These are phyloP conservation scores for Cutaneotrichosporon sp. DNA, from an alignment of 1,284 basidiomycete genomes.

Conservation along the genomic window DNA sequence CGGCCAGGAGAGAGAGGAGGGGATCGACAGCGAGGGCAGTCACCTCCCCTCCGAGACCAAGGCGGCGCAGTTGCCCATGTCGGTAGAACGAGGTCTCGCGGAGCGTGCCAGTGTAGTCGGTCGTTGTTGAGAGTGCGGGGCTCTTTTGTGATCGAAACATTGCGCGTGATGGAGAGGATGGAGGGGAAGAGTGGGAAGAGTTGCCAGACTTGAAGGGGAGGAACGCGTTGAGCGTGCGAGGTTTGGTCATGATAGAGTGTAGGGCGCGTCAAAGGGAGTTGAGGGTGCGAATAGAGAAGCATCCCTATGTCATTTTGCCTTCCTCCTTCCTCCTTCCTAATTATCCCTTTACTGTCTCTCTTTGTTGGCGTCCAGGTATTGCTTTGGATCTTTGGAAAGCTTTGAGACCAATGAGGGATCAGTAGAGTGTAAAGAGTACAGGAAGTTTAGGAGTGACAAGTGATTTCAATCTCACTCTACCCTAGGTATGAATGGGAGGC, in stretches of 20 bases:
- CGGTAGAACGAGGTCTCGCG: constrained; percentile 49
- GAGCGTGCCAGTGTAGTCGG: constrained; percentile 49
- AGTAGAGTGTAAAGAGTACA: no score
- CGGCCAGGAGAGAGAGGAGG: constrained; percentile 68
- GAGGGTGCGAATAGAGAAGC: no score
- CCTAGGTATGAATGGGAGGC: no score
- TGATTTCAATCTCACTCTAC: no score
- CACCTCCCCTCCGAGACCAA: constrained; percentile 57
- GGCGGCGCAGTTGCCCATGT: constrained; percentile 48
- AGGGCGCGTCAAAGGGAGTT: background rate
- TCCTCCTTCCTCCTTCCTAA: no score
- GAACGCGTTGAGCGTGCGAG: background rate
- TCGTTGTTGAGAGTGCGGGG: constrained; percentile 34
- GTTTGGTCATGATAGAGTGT: background rate
- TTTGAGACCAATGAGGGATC: no score
- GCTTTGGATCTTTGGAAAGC: no score
- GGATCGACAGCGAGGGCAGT: constrained; percentile 69
- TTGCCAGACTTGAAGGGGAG: background rate
- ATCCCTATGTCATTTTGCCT: no score
- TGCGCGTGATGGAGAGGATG: constrained; percentile 3
- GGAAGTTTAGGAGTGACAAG: no score
- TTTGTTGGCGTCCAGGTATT: background rate
- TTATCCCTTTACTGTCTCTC: no score
- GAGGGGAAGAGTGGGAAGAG: constrained; percentile 3
- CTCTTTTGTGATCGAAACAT: constrained; percentile 49